Conservation (phyloP, 805 yeast genomes). For the Myxozyma geophila region DNA sequence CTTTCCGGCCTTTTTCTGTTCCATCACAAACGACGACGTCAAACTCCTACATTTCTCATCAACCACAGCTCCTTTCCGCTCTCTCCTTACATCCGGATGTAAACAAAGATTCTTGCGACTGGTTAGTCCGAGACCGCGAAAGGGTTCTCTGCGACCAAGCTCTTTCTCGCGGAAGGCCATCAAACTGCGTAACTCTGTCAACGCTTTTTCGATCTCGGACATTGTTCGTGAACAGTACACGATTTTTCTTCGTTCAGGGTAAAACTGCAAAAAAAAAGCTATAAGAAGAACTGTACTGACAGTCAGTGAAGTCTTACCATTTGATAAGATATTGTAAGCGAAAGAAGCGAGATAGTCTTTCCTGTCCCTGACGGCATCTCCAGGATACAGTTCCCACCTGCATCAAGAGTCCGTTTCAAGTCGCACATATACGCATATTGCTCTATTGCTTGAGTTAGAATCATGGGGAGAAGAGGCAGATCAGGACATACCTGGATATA, state of each 20-base stretch:
- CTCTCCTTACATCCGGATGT: slow-evolving; percentile 85
- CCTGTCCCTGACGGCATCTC: slow-evolving; percentile 99
- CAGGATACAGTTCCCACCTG: slow-evolving; percentile 92
- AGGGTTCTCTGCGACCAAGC: slow-evolving; percentile 85
- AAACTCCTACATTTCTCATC: slow-evolving; percentile 95
- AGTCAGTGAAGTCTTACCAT: slow-evolving; percentile 48
- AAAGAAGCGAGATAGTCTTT: slow-evolving; percentile 87
- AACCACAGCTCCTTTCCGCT: slow-evolving; percentile 86
- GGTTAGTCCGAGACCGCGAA: slow-evolving; percentile 91
- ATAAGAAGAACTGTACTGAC: not conserved
- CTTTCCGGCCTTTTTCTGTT: slow-evolving; percentile 62
- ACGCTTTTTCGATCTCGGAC: slow-evolving; percentile 98
- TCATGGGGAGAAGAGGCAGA: not conserved
- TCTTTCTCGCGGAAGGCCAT: slow-evolving; percentile 87
- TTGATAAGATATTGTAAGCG: slow-evolving; percentile 93
- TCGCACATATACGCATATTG: slow-evolving; percentile 98
- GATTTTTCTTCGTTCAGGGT: slow-evolving; percentile 91
- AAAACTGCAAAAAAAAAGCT: slow-evolving; percentile 49
- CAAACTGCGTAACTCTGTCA: slow-evolving; percentile 83
- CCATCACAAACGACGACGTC: slow-evolving; percentile 87
- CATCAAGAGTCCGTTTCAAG: slow-evolving; percentile 89
- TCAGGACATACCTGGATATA: slow-evolving; percentile 63
- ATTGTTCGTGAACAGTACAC: slow-evolving; percentile 98
- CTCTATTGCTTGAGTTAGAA: slow-evolving; percentile 50
- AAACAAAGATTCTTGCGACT: slow-evolving; percentile 92